phyloP scores from a whole-genome alignment of 2,329 filamentous ascomycete genomes.

The Monosporascus sp. region DNA sequence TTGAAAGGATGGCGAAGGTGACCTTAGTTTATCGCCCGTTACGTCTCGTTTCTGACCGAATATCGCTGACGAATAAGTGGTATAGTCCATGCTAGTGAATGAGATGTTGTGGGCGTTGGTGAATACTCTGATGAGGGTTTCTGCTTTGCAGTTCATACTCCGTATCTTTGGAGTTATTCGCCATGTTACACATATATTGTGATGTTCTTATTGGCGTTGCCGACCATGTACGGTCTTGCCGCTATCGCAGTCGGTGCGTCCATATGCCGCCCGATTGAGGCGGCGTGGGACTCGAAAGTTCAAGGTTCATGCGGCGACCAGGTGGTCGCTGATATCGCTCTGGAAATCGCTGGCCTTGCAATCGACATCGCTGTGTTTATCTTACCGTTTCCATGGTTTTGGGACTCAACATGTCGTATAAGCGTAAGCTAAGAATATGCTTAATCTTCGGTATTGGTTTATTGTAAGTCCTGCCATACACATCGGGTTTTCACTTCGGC shows the following conservation, averaged over 20 bases:
- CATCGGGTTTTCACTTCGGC: too few relatives aligned
- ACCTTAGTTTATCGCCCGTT: neutral
- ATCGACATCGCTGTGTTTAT: conserved; percentile 3
- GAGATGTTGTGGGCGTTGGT: conserved; percentile 6
- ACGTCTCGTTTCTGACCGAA: too few relatives aligned
- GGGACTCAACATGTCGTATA: neutral
- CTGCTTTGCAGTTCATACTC: neutral
- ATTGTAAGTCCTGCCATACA: conserved; percentile 1
- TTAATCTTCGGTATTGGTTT: conserved; percentile 1
- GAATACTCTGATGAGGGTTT: conserved; percentile 6
- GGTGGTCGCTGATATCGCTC: conserved; percentile 1
- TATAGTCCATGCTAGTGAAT: conserved; percentile 5
- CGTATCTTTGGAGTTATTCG: neutral
- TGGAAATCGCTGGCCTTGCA: conserved; percentile 3
- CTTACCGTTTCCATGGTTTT: neutral
- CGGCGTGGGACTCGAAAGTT: conserved; percentile 2
- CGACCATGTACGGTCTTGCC: conserved; percentile 1
- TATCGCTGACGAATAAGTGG: too few relatives aligned
- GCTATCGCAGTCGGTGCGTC: neutral
- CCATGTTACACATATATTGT: neutral
- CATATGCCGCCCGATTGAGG: conserved; percentile 5
- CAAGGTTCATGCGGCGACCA: conserved; percentile 5
- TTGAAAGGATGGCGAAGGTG: conserved; percentile 5
- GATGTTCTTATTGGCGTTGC: neutral
- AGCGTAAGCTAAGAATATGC: neutral